phyloP scores from a whole-genome alignment of 179 eudicot genomes.

The Gypsophila paniculata region DNA sequence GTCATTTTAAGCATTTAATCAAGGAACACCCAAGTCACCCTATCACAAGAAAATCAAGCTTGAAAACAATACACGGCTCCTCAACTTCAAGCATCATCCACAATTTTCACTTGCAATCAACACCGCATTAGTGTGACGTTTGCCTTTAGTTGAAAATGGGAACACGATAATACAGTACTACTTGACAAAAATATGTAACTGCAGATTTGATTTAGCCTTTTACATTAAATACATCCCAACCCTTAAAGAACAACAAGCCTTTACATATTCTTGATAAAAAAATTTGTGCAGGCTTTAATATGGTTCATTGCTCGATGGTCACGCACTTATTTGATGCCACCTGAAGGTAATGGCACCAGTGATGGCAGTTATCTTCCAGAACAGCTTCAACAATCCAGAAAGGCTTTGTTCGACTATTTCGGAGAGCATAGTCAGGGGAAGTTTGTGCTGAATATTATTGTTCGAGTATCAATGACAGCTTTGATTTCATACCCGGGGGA shows the following conservation, averaged over 20 bases:
- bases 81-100: too few species aligned
- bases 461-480: conserved; percentile 61
- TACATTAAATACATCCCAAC: not conserved
- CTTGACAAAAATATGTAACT: not conserved
- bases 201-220: not conserved
- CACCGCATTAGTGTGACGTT: not conserved
- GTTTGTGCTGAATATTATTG: conserved; percentile 51
- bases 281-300: conserved; percentile 59
- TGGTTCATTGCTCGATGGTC: conserved; percentile 98
- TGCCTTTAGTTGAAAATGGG: not conserved
- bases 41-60: too few species aligned
- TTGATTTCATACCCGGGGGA: conserved; percentile 83
- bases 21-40: too few species aligned
- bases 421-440: conserved; percentile 67
- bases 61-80: too few species aligned
- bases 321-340: conserved; percentile 69
- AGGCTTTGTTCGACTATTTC: conserved; percentile 48
- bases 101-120: not conserved
- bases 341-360: conserved; percentile 36
- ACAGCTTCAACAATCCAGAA: conserved; percentile 38
- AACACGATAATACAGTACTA: not conserved
- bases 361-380: conserved; percentile 23
- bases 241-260: not conserved
- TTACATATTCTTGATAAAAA: not conserved
- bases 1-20: too few species aligned